These are phyloP conservation scores for Penicillium maclennaniae DNA, from an alignment of 495 filamentous ascomycete species.

Conservation along the genomic window DNA sequence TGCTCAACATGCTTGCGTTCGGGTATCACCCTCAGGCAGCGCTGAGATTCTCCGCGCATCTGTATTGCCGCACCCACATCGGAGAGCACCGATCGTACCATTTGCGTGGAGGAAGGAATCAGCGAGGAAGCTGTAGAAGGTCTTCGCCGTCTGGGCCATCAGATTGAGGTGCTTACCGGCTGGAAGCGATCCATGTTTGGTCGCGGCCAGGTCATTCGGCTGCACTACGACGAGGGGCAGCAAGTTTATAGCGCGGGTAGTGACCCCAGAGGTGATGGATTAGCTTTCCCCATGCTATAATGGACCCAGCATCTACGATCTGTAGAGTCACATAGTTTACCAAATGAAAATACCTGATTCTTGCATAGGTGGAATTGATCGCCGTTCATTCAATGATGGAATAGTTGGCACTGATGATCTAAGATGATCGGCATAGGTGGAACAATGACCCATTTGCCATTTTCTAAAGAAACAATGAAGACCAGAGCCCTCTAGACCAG, in stretches of 20 bases:
- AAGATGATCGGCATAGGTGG: neutral
- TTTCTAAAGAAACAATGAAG: neutral
- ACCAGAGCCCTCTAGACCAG: neutral
- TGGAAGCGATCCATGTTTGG: slow-evolving; percentile 75
- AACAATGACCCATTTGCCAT: neutral
- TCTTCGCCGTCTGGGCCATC: slow-evolving; percentile 67
- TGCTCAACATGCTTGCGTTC: slow-evolving; percentile 86
- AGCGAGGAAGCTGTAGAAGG: slow-evolving; percentile 60
- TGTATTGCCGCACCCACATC: slow-evolving; percentile 68
- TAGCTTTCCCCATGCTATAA: slow-evolving; percentile 57
- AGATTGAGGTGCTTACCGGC: slow-evolving; percentile 63
- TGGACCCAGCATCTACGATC: neutral
- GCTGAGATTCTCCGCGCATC: slow-evolving; percentile 81
- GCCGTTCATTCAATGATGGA: neutral
- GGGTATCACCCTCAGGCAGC: slow-evolving; percentile 83
- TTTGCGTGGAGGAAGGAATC: slow-evolving; percentile 87
- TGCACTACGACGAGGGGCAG: slow-evolving; percentile 64
- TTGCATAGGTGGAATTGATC: neutral
- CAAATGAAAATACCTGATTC: neutral
- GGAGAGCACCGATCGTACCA: slow-evolving; percentile 51
- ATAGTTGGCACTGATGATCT: neutral
- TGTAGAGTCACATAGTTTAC: neutral
- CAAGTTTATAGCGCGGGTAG: slow-evolving; percentile 81
- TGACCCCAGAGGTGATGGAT: slow-evolving; percentile 85
- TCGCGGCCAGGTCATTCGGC: slow-evolving; percentile 82